Evolutionary conservation across 441 rosid genomes (phyloP).

Genomic region (Populus hybrid): DNA sequence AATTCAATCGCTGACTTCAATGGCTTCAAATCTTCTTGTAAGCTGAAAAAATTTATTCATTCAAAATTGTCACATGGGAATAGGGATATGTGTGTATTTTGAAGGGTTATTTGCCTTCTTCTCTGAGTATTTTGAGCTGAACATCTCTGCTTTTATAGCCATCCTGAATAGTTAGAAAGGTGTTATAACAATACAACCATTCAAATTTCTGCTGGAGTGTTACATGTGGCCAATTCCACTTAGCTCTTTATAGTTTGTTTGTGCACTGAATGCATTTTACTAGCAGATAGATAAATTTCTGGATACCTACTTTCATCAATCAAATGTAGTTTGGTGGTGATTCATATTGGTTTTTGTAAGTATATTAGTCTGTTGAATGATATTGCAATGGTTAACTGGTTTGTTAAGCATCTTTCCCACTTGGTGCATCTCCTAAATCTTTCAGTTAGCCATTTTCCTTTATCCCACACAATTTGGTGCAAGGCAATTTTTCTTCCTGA

Average conservation of each 20-base stretch:
- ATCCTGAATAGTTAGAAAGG: neutral
- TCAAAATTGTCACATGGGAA: neutral
- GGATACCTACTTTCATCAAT: neutral
- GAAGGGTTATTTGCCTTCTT: neutral
- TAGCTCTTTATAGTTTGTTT: neutral
- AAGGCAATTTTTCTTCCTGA: constrained; percentile 8
- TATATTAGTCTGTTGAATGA: neutral
- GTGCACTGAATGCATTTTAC: neutral
- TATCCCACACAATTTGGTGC: neutral
- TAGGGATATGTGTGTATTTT: neutral
- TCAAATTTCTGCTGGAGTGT: neutral
- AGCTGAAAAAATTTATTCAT: neutral
- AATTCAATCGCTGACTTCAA: neutral
- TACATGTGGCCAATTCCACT: neutral
- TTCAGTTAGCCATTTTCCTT: neutral
- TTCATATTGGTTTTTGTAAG: neutral
- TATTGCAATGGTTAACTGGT: neutral
- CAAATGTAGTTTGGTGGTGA: neutral
- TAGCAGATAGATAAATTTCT: neutral
- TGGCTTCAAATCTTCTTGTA: neutral
- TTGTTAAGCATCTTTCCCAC: neutral
- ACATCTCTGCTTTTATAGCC: neutral
- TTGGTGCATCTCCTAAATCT: neutral
- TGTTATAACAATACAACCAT: neutral
- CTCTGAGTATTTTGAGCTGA: neutral